phyloP scores from a whole-genome alignment of 202 grass and related monocot genomes.

The Carex arenaria region DNA sequence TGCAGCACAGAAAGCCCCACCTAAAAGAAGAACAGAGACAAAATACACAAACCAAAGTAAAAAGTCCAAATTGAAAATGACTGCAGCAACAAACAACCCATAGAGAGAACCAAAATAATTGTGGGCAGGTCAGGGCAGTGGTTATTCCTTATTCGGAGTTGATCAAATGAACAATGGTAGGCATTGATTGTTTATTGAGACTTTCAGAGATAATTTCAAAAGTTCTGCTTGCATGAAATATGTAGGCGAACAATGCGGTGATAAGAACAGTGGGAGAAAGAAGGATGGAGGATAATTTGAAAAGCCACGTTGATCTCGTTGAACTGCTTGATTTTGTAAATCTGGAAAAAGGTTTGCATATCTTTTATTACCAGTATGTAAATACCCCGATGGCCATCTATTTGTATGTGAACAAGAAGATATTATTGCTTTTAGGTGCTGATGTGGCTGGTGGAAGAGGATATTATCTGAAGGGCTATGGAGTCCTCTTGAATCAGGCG shows the following conservation, averaged over 20 bases:
- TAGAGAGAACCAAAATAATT: neutral
- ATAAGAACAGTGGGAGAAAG: conserved; percentile 61
- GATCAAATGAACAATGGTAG: neutral
- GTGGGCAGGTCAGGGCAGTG: neutral
- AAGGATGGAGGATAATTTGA: conserved; percentile 61
- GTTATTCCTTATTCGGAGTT: neutral
- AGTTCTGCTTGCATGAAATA: neutral
- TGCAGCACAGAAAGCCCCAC: neutral
- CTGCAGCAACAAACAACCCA: neutral
- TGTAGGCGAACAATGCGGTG: conserved; percentile 66
- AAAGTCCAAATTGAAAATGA: neutral
- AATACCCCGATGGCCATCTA: neutral
- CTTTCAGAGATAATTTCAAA: neutral
- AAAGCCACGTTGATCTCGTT: conserved; percentile 87
- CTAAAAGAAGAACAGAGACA: neutral
- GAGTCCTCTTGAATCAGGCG: conserved; percentile 77
- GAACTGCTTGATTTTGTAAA: conserved; percentile 64
- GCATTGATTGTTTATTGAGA: neutral
- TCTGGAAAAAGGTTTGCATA: conserved; percentile 66
- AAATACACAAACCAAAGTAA: neutral
- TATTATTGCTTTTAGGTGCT: conserved; percentile 41
- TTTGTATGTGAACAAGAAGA: neutral
- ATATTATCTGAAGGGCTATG: conserved; percentile 77
- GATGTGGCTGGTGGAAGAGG: conserved; percentile 94
- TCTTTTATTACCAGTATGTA: conserved; percentile 19